phyloP scores from a whole-genome alignment of 2,329 filamentous ascomycete species.

The Dissoconium aciculare region DNA sequence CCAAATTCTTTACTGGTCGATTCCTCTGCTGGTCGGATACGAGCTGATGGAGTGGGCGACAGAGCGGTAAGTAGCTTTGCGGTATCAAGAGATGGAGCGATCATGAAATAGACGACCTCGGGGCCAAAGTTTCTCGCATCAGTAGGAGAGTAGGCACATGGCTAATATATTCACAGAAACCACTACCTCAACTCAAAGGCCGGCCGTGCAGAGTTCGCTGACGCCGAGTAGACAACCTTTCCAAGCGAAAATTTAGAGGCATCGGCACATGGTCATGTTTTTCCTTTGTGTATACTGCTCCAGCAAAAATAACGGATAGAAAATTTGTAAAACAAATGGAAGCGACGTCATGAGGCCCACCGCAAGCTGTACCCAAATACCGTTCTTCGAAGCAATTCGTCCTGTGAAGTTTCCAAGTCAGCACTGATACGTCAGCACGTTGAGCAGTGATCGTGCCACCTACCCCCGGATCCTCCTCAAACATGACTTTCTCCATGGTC shows the following conservation, averaged over 20 bases:
- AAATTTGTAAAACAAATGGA: too few species aligned
- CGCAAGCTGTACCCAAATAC: slow-evolving; percentile 63
- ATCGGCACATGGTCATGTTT: too few species aligned
- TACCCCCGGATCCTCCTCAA: slow-evolving; percentile 71
- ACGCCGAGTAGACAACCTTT: slow-evolving; percentile 25
- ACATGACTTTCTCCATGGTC: slow-evolving; percentile 73
- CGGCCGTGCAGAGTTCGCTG: slow-evolving; percentile 43
- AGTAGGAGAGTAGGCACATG: too few species aligned
- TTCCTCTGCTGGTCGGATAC: slow-evolving; percentile 67
- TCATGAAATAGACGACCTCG: neutral
- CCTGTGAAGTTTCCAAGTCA: slow-evolving; percentile 28
- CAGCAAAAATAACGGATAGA: slow-evolving; percentile 1
- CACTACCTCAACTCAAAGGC: slow-evolving; percentile 69
- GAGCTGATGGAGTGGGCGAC: slow-evolving; percentile 78
- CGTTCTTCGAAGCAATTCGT: slow-evolving; percentile 64
- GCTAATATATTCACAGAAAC: slow-evolving; percentile 47
- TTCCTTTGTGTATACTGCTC: slow-evolving; percentile 1
- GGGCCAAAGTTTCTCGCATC: too few species aligned
- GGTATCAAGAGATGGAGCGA: neutral
- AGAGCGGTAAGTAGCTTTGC: slow-evolving; percentile 52
- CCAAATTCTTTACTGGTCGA: slow-evolving; percentile 80
- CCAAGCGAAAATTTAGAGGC: too few species aligned
- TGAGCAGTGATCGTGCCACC: slow-evolving; percentile 17
- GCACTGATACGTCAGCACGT: neutral
- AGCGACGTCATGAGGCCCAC: too few species aligned